A percentile compares a stretch with the other conserved stretches of the same genome.
phyloP scores from a whole-genome alignment of 2,329 filamentous ascomycete genomes.

The Daldinia sp. region DNA sequence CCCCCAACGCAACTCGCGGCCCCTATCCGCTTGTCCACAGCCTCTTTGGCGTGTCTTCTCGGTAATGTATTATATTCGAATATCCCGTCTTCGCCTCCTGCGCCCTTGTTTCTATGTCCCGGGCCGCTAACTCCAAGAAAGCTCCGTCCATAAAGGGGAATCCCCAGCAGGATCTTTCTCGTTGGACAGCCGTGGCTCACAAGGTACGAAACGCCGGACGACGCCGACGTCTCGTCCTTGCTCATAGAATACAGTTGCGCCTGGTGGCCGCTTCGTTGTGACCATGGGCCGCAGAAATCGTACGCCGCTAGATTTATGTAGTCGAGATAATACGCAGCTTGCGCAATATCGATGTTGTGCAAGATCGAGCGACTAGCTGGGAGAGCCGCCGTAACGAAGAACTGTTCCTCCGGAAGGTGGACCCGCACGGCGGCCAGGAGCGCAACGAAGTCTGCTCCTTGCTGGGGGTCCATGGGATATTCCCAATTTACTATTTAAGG shows the following conservation, averaged over 20 bases:
- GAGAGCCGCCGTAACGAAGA: constrained; percentile 77
- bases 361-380: constrained; percentile 76
- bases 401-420: constrained; percentile 75
- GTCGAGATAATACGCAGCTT: constrained; percentile 75
- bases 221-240: constrained; percentile 73
- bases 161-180: constrained; percentile 79
- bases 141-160: constrained; percentile 80
- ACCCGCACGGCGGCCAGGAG: constrained; percentile 75
- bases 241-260: constrained; percentile 76
- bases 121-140: constrained; percentile 75
- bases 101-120: constrained; percentile 70
- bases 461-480: constrained; percentile 73
- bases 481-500: constrained; percentile 78
- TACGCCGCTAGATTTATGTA: constrained; percentile 84
- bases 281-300: constrained; percentile 82
- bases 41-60: constrained; percentile 69
- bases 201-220: constrained; percentile 74
- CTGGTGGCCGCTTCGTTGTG: constrained; percentile 76
- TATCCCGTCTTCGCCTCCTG: constrained; percentile 73
- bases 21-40: constrained; percentile 73
- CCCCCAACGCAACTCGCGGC: constrained; percentile 79
- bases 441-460: constrained; percentile 77
- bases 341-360: constrained; percentile 74
- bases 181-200: constrained; percentile 74
- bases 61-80: constrained; percentile 82